Evolutionary conservation across 495 filamentous ascomycete genomes (phyloP).

Genomic region (Aspergillus sparsus): DNA sequence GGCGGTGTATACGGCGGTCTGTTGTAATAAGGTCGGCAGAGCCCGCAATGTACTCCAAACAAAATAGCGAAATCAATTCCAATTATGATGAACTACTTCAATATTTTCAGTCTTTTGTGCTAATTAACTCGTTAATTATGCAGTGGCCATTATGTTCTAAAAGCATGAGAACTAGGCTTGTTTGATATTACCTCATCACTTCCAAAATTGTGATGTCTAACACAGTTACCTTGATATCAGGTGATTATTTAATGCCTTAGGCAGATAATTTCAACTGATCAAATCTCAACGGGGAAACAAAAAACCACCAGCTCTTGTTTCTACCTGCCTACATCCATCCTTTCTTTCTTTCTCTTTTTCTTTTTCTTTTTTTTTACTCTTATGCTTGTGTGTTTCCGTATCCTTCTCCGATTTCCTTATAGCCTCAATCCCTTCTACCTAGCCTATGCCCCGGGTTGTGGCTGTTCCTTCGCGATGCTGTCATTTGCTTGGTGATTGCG

Average conservation of each 20-base stretch:
- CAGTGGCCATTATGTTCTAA: too few relatives aligned
- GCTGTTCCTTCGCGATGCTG: conserved; percentile 20
- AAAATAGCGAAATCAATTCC: too few relatives aligned
- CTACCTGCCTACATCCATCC: neutral
- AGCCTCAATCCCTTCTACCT: neutral
- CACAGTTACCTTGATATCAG: neutral
- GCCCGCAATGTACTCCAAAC: too few relatives aligned
- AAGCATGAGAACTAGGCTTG: conserved; percentile 6
- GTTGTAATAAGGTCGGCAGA: too few relatives aligned
- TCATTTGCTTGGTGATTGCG: conserved; percentile 21
- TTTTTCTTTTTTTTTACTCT: too few relatives aligned
- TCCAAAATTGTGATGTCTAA: neutral
- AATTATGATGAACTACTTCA: neutral
- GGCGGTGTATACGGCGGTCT: too few relatives aligned
- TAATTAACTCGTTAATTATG: neutral
- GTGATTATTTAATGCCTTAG: neutral
- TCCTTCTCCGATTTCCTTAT: conserved; percentile 7
- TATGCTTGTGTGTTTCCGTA: conserved; percentile 15
- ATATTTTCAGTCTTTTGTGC: neutral
- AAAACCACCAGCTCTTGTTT: too few relatives aligned
- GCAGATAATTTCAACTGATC: neutral
- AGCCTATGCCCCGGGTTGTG: conserved; percentile 19
- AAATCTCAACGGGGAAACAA: too few relatives aligned
- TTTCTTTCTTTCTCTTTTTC: neutral
- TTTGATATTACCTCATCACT: neutral